Conservation (phyloP, 2,329 filamentous ascomycete species). For the Curvularia sp. region DNA sequence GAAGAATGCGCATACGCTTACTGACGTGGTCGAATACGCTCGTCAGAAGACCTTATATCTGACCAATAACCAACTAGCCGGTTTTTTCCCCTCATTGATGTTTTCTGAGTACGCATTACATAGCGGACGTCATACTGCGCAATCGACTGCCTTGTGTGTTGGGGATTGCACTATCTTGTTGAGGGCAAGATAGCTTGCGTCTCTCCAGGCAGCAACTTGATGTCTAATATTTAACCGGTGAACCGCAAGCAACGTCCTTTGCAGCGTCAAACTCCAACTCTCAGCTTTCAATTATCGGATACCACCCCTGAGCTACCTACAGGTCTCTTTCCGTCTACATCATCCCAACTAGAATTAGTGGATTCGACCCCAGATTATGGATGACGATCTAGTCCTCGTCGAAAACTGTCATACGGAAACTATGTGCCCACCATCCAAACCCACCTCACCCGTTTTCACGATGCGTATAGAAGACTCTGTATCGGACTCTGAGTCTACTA, state of each 20-base stretch:
- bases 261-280: neutral
- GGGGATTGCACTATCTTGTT: neutral
- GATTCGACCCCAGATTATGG: neutral
- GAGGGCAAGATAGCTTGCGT: neutral
- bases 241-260: neutral
- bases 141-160: neutral
- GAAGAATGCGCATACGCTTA: neutral
- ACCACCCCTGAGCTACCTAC: too few species aligned
- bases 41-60: neutral
- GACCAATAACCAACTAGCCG: neutral
- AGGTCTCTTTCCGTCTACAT: neutral
- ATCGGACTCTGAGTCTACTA: neutral
- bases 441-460: neutral
- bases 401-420: neutral
- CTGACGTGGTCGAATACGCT: neutral
- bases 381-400: slow-evolving; percentile 4
- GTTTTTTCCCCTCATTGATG: neutral
- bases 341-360: too few species aligned
- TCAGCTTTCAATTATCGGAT: neutral
- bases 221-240: slow-evolving; percentile 2
- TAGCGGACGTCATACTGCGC: neutral
- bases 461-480: neutral
- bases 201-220: neutral
- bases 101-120: neutral
- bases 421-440: neutral